Percentiles rank a stretch among this genome's conserved stretches.
Evolutionary conservation across 805 yeast species (phyloP).

Genomic region (Cyberlindnera euphorbiiphila): DNA sequence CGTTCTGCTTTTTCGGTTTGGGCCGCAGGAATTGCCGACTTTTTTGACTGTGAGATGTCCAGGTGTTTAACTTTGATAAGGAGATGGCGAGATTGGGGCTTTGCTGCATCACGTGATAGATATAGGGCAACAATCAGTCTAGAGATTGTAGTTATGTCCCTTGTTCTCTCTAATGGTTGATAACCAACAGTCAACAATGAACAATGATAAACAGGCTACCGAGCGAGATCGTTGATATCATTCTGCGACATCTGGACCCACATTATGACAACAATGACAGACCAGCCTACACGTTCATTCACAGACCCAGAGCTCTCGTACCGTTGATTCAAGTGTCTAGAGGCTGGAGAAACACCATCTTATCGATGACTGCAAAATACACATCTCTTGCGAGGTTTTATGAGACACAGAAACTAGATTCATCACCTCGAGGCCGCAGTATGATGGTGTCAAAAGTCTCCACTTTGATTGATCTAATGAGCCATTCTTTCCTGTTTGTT

Average conservation of each 20-base stretch:
- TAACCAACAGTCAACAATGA: not conserved
- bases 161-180: not conserved
- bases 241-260: conserved; percentile 4
- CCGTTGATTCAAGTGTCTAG: conserved; percentile 14
- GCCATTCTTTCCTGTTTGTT: conserved; percentile 5
- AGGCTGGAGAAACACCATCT: conserved; percentile 8
- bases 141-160: not conserved
- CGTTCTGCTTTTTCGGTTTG: too few species aligned
- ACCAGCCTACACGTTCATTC: conserved; percentile 17
- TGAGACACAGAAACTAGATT: conserved; percentile 7
- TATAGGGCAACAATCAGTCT: conserved; percentile 4
- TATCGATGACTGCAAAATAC: conserved; percentile 8
- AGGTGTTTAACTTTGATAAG: too few species aligned
- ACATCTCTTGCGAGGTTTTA: conserved; percentile 14
- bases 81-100: conserved; percentile 12
- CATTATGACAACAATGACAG: not conserved
- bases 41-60: conserved; percentile 7
- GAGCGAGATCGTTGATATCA: conserved; percentile 9
- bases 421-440: not conserved
- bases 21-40: too few species aligned
- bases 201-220: conserved; percentile 16
- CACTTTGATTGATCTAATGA: not conserved
- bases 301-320: conserved; percentile 1
- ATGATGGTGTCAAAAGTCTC: not conserved
- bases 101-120: conserved; percentile 3